Base-by-base conservation (phyloP, 345 rosid genomes). In the Lagerstroemia speciosa region DNA sequence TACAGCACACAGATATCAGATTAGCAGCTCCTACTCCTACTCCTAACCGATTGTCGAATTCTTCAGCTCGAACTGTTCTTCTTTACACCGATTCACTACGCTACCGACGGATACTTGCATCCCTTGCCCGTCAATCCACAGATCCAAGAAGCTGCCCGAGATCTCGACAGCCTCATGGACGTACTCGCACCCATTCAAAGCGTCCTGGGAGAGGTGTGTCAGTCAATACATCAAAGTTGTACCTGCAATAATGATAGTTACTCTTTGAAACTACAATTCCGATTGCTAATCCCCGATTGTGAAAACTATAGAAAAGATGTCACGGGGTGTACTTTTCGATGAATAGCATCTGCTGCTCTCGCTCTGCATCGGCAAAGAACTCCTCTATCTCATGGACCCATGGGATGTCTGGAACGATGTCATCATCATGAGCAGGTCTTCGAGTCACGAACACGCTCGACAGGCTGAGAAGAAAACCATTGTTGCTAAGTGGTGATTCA, bases 171-270 rank as follows among this genome's bases (percentile, higher is more conserved):
- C 30, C 66, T 84, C 78, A 85, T 30, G 84, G 92, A 67, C 46
- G 19, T 71, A 82, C 71, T 83, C 81, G 85, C 67, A 76, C 85
- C 98, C 98, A 90, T 34, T 87, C 90, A 34, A 82, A 90, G 27
- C 86, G 88, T 33, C 97, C 98, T 0, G 89, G 83, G n/a, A 90
- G 84, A 26, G 98, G 97, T 66, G 71, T 26, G 33, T 86, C 97
- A 48, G 79, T 88, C 69, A 73, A 78, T 12, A 86, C 57, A 74
- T 93, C 98, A 73, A 87, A 93, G 90, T 93, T 82, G 78, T 80
- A 82, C 73, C 86, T 82, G 85, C 32, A 48, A 71, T 5, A 2
- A 58, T 58, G 63, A 10, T 27, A 7, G 19, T 58, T 14, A 55
- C 11, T 27, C 5, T 53, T 53, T n/a, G 0, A 53, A 24, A n/a